Percentiles rank a stretch among this genome's conserved stretches.
Evolutionary conservation across 345 rosid genomes (phyloP).

Genomic region (Angophora floribunda): DNA sequence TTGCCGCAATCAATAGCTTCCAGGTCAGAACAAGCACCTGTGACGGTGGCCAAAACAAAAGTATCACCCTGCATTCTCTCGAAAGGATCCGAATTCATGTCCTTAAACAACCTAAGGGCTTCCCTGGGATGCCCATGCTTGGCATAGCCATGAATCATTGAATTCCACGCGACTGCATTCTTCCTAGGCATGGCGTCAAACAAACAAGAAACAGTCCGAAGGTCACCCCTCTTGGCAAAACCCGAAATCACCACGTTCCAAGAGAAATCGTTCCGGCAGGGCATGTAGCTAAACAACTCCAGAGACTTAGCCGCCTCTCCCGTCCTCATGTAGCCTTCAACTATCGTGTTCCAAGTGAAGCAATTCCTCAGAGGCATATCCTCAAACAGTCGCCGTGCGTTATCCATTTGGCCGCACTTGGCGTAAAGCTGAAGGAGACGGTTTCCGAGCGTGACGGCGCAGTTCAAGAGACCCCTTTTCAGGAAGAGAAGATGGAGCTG

Average conservation of each 20-base stretch:
- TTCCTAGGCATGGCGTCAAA: constrained; percentile 61
- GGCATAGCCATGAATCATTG: constrained; percentile 51
- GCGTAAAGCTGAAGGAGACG: constrained; percentile 40
- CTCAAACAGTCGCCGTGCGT: constrained; percentile 47
- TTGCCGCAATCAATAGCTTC: constrained; percentile 36
- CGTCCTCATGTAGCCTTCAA: background rate
- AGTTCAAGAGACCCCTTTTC: constrained; percentile 43
- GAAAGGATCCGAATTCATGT: constrained; percentile 17
- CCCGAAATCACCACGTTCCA: constrained; percentile 37
- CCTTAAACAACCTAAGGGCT: constrained; percentile 53
- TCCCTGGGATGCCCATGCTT: constrained; percentile 28
- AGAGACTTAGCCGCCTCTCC: constrained; percentile 17
- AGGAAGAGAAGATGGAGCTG: constrained; percentile 46
- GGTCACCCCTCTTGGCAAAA: constrained; percentile 46
- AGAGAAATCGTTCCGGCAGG: constrained; percentile 39
- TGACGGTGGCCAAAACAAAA: constrained; percentile 46
- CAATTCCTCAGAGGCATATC: constrained; percentile 58
- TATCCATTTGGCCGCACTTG: constrained; percentile 19
- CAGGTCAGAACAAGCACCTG: constrained; percentile 2
- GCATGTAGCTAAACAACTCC: constrained; percentile 61
- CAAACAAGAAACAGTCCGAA: constrained; percentile 34
- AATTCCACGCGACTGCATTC: constrained; percentile 45
- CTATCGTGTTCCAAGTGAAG: constrained; percentile 24
- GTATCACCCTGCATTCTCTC: constrained; percentile 28
- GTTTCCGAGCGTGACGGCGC: constrained; percentile 42